Evolutionary conservation across 2,329 filamentous ascomycete species (phyloP).

Genomic region (Xylariaceae sp.): DNA sequence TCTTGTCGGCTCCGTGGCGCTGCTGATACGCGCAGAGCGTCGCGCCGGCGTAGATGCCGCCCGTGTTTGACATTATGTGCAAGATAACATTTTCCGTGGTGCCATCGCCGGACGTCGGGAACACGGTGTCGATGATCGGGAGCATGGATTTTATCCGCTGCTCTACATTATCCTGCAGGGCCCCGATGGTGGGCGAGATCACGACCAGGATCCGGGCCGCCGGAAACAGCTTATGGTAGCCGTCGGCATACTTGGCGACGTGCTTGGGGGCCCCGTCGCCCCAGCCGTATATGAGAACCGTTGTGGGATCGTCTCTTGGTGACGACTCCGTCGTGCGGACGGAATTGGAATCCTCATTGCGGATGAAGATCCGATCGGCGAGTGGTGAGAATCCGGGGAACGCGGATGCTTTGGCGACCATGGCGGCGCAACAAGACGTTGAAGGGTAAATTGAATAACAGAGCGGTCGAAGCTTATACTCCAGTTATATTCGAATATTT

Average conservation of each 20-base stretch:
- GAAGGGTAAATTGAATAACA: not conserved
- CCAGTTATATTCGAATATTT: no score
- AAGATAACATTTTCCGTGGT: conserved; percentile 45
- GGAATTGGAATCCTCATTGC: conserved; percentile 37
- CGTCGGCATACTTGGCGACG: conserved; percentile 57
- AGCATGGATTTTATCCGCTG: conserved; percentile 49
- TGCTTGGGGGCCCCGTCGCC: conserved; percentile 59
- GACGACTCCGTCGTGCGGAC: conserved; percentile 13
- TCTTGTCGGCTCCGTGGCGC: conserved; percentile 34
- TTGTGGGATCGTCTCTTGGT: conserved; percentile 42
- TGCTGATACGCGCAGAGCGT: conserved; percentile 51
- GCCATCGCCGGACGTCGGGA: conserved; percentile 29
- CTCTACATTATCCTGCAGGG: conserved; percentile 47
- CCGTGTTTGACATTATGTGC: conserved; percentile 62
- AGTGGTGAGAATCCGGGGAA: conserved; percentile 51
- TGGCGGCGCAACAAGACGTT: conserved; percentile 1
- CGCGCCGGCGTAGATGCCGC: conserved; percentile 55
- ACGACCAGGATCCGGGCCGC: conserved; percentile 53
- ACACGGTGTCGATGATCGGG: conserved; percentile 47
- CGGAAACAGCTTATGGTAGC: conserved; percentile 55
- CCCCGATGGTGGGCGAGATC: conserved; percentile 52
- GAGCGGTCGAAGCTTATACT: not conserved
- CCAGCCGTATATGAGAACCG: conserved; percentile 59
- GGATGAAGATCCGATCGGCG: conserved; percentile 51
- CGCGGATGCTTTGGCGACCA: conserved; percentile 23